Evolutionary conservation across 805 yeast genomes (phyloP), one percentile per base, ranked within the genome.

Genomic region (Candida pini): DNA sequence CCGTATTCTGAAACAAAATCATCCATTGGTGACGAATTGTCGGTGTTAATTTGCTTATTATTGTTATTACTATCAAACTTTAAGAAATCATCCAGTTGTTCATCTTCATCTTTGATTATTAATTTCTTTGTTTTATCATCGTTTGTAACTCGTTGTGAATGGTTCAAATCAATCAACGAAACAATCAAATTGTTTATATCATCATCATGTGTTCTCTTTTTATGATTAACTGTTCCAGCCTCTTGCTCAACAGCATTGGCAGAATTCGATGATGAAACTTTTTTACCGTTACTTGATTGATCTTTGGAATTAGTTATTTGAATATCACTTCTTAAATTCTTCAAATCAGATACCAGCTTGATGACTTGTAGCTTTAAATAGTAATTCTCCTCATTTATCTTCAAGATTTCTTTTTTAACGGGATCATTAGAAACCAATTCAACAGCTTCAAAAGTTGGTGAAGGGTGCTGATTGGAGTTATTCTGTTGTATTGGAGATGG

Each of bases 301-400:
- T 26, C 14, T 7, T 4, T 20, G 8, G 15, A 13, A n/a, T n/a
- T 20, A 26, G 30, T 14, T 18, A 21, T 22, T 16, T 10, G 28
- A n/a, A 48, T 35, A 23, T 53, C 54, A 25, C 34, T 38, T 32
- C 64, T 58, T 25, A 68, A 38, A 13, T 48, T 39, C 40, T 68
- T 68, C 47, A 69, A 52, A 41, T 66, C 69, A 9, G 67, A 56
- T 4, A 69, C 73, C 6, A 69, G 51, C 36, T 60, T 64, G 9
- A 69, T 64, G 6, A 69, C 63, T 41, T 69, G 69, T 23, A 61
- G 41, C 48, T 68, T 69, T 27, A 69, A 44, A 28, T 54, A 54
- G 40, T 64, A 62, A 43, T 69, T 69, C 39, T 69, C 75, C 40
- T 66, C 67, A 37, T 65, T 66, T 31, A 68, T 62, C 31, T 60